phyloP scores from a whole-genome alignment of 805 yeast species.

The Lipomyces starkeyi region DNA sequence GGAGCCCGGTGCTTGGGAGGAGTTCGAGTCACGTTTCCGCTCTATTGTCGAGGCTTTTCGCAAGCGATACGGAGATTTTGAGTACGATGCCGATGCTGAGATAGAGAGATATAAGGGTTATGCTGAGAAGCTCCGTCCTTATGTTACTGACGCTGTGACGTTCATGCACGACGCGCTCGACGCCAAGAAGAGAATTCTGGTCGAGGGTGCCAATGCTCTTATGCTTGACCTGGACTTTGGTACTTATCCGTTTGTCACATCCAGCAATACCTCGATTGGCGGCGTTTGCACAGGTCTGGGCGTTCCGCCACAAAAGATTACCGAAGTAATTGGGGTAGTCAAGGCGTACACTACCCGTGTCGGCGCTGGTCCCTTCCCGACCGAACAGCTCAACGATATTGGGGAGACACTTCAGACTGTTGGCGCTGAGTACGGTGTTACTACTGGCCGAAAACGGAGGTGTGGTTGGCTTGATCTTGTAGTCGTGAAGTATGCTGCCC shows the following conservation, averaged over 20 bases:
- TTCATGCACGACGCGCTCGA: conserved; percentile 75
- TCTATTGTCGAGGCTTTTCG: conserved; percentile 80
- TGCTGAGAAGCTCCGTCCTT: conserved; percentile 79
- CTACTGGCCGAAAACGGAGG: conserved; percentile 98
- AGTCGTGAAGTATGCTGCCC: conserved; percentile 86
- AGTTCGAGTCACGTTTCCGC: conserved; percentile 77
- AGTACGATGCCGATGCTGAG: conserved; percentile 82
- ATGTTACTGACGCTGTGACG: conserved; percentile 89
- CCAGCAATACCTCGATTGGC: conserved; percentile 95
- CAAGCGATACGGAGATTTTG: conserved; percentile 92
- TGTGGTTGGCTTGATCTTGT: conserved; percentile 99
- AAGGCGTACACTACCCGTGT: conserved; percentile 99
- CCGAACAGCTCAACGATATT: conserved; percentile 86
- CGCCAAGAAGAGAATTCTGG: conserved; percentile 80
- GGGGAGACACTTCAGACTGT: conserved; percentile 89
- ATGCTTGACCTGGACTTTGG: conserved; percentile 98
- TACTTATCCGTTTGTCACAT: conserved; percentile 96
- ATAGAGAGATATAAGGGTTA: conserved; percentile 74
- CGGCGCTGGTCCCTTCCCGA: conserved; percentile 99
- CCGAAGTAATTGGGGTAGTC: conserved; percentile 90
- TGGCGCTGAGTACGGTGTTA: conserved; percentile 97
- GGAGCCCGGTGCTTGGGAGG: conserved; percentile 91
- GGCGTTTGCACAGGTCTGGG: conserved; percentile 98
- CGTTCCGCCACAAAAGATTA: conserved; percentile 84
- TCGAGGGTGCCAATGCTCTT: conserved; percentile 98